Conservation (phyloP, 805 yeast genomes). For the Kazachstania taianensis region DNA sequence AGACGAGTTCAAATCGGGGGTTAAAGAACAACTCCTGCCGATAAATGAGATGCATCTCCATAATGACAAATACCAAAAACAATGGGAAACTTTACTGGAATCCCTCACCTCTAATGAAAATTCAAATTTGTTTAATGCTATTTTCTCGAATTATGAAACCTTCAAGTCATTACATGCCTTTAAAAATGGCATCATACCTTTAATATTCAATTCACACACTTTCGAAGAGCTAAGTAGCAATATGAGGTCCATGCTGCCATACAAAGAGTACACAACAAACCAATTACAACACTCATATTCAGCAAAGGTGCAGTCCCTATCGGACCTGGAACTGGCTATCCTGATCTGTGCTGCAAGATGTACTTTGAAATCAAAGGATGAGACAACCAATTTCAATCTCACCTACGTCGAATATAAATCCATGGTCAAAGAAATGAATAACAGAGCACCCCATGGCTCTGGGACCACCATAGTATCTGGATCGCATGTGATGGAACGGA, state of each 20-base stretch:
- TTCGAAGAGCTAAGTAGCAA: conserved; percentile 22
- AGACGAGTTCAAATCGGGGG: conserved; percentile 42
- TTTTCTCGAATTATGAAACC: conserved; percentile 45
- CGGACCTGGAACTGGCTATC: conserved; percentile 63
- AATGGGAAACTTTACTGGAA: conserved; percentile 39
- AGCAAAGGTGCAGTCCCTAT: conserved; percentile 33
- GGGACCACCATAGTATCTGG: conserved; percentile 19
- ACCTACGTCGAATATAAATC: conserved; percentile 66
- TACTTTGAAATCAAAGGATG: conserved; percentile 45
- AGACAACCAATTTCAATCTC: conserved; percentile 61
- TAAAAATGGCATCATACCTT: conserved; percentile 34
- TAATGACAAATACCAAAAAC: neutral
- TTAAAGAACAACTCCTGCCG: conserved; percentile 26
- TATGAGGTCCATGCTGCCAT: conserved; percentile 7
- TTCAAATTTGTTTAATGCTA: conserved; percentile 29
- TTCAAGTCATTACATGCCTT: conserved; percentile 47
- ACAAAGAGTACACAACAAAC: conserved; percentile 24
- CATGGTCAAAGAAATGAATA: conserved; percentile 38
- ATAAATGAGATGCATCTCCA: neutral
- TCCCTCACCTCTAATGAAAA: conserved; percentile 19
- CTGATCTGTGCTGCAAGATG: conserved; percentile 70
- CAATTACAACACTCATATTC: conserved; percentile 20
- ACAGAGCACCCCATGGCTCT: conserved; percentile 27
- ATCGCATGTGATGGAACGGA: conserved; percentile 29
- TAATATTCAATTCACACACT: conserved; percentile 29